Base-by-base conservation (phyloP, 2,329 filamentous ascomycete species). In the Monosporascus sp. region DNA sequence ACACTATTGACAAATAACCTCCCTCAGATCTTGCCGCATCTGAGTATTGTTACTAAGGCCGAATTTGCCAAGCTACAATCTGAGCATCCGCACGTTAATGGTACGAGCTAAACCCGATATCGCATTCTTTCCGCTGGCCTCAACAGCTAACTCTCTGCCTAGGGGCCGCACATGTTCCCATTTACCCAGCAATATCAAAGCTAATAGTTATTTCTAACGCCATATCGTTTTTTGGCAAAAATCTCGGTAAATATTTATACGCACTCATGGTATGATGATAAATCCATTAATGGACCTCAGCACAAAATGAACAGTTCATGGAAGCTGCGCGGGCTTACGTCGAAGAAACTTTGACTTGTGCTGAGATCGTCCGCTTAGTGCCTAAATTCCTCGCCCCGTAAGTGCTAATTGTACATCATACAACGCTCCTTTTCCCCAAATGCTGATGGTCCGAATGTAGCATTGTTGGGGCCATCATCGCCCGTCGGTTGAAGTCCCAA, bases 1-100 rank as follows among this genome's bases (percentile, higher is more conserved):
- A 64, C 60, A 0, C 52, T 64, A 0, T 45, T 69, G 17, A 66
- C 64, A 2, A 62, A 59, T 31, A 49, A 62, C 14, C 43, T 62
- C 2, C 56, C 54, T 6, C 7, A 52, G 3, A 48, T 59, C 1
- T 16, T 55, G 4, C 57, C 55, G 2, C 38, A 56, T 6, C 40
- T 55, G 48, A 48, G 53, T 3, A 5, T 16, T 5, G 38, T 45
- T 27, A 49, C 37, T 8, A 17, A 27, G 34, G n/a, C 26, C 3
- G 11, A 43, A 7, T 40, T 24, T 6, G 41, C 20, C 5, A 46
- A 52, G 16, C 22, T 52, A 17, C n/a, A n/a, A 26, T 38, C 5
- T 8, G 16, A 38, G n/a, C n/a, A 38, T 16, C 37, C 14, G 14
- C 14, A 16, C 5, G 14, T 38, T 16, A 38, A 5, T 38, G 14